These are phyloP conservation scores for Dactylellina haptotyla DNA, from an alignment of 2,329 filamentous ascomycete genomes.

Conservation along the genomic window DNA sequence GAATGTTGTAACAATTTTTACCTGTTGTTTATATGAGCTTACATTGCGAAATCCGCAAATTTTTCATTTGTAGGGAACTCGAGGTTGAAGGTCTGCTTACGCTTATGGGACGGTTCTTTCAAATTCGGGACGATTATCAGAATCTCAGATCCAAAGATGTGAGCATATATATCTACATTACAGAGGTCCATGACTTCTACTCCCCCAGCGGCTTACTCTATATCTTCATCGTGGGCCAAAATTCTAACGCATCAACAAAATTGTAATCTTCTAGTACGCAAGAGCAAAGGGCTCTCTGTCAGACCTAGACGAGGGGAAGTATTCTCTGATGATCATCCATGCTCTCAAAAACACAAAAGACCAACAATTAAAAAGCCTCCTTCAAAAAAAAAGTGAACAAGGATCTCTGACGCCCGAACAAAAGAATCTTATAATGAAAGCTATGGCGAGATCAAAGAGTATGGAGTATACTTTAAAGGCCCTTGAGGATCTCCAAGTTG, in stretches of 20 bases:
- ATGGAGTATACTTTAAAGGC: conserved; percentile 22
- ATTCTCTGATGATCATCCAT: conserved; percentile 30
- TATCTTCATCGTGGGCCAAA: neutral
- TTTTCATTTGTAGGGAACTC: conserved; percentile 4
- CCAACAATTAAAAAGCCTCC: neutral
- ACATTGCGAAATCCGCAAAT: neutral
- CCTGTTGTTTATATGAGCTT: too few relatives aligned
- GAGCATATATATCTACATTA: neutral
- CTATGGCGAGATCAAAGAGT: conserved; percentile 17
- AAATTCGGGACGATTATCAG: conserved; percentile 36
- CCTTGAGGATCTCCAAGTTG: conserved; percentile 16
- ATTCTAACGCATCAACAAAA: neutral
- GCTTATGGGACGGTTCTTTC: conserved; percentile 34
- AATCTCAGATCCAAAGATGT: conserved; percentile 25
- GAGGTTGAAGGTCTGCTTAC: conserved; percentile 28
- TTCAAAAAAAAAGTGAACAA: conserved; percentile 16
- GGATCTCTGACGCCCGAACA: conserved; percentile 11
- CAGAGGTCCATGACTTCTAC: neutral
- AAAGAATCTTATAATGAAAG: conserved; percentile 26
- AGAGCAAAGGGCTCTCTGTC: conserved; percentile 24
- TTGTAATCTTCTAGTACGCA: conserved; percentile 10
- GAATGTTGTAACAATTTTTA: neutral
- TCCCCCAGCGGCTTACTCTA: neutral
- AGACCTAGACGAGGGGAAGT: conserved; percentile 42
- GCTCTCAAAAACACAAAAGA: neutral